A percentile compares a stretch with the other conserved stretches of the same genome.
Evolutionary conservation across 495 filamentous ascomycete genomes (phyloP).

Genomic region (Aspergillus olivimuriae): DNA sequence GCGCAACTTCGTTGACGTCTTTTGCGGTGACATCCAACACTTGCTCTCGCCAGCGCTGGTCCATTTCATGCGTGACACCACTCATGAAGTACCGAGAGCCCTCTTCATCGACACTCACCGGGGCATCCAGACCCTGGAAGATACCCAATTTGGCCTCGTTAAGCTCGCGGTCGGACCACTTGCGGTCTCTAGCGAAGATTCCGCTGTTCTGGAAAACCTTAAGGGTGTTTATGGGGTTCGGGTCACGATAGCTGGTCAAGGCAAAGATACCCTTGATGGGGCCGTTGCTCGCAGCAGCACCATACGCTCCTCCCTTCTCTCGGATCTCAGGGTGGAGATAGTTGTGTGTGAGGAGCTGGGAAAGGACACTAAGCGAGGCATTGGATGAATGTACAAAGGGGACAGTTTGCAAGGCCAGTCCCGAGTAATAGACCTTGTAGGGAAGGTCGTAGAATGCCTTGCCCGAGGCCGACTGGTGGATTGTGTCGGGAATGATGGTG

Average conservation of each 20-base stretch:
- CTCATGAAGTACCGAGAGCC: conserved; percentile 81
- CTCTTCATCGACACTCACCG: conserved; percentile 78
- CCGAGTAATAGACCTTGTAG: conserved; percentile 94
- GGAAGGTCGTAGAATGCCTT: conserved; percentile 91
- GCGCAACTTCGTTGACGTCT: conserved; percentile 73
- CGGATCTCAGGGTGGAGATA: conserved; percentile 96
- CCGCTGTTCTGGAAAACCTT: conserved; percentile 81
- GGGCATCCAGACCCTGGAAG: conserved; percentile 94
- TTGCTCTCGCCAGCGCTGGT: conserved; percentile 75
- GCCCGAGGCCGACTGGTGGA: conserved; percentile 29
- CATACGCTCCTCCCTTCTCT: conserved; percentile 96
- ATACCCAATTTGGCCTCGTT: conserved; percentile 94
- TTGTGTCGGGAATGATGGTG: conserved; percentile 26
- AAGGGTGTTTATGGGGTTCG: conserved; percentile 86
- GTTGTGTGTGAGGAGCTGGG: conserved; percentile 93
- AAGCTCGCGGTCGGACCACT: conserved; percentile 81
- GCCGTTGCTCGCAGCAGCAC: conserved; percentile 78
- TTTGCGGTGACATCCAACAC: conserved; percentile 80
- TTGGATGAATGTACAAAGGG: conserved; percentile 72
- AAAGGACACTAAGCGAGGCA: conserved; percentile 77
- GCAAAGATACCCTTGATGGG: conserved; percentile 80
- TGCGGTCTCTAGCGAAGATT: conserved; percentile 71
- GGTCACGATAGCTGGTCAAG: conserved; percentile 94
- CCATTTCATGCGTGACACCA: conserved; percentile 83
- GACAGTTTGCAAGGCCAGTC: conserved; percentile 71